phyloP scores from a whole-genome alignment of 2,329 filamentous ascomycete genomes.

The Pyrenophora teres region DNA sequence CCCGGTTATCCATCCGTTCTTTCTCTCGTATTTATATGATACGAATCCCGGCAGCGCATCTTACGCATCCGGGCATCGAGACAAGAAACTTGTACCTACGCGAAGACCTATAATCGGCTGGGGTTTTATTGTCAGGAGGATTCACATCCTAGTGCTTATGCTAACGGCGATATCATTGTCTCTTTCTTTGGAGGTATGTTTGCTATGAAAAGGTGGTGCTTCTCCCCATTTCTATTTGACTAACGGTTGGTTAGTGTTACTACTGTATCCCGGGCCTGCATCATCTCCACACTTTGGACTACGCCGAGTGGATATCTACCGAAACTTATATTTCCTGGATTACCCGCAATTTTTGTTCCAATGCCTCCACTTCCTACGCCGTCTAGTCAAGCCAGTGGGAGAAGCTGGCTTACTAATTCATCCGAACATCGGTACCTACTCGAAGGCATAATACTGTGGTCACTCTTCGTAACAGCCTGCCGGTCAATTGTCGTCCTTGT shows the following conservation, averaged over 20 bases:
- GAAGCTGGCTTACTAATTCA: slow-evolving; percentile 9
- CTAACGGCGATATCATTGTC: slow-evolving; percentile 34
- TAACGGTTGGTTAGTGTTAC: slow-evolving; percentile 35
- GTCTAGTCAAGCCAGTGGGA: slow-evolving; percentile 20
- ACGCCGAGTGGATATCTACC: slow-evolving; percentile 21
- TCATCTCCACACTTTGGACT: slow-evolving; percentile 26
- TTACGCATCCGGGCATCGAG: slow-evolving; percentile 19
- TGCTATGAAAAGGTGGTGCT: slow-evolving; percentile 32
- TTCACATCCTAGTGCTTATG: slow-evolving; percentile 42
- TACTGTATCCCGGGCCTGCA: slow-evolving; percentile 30
- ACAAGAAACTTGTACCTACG: slow-evolving; percentile 11
- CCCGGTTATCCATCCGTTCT: not conserved
- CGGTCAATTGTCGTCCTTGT: slow-evolving; percentile 17
- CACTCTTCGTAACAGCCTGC: slow-evolving; percentile 23
- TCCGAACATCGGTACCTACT: slow-evolving; percentile 10
- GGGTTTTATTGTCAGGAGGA: slow-evolving; percentile 30
- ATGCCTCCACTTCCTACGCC: slow-evolving; percentile 40
- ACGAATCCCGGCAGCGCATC: slow-evolving; percentile 36
- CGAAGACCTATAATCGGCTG: slow-evolving; percentile 27
- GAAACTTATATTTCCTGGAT: slow-evolving; percentile 17
- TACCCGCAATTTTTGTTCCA: slow-evolving; percentile 19
- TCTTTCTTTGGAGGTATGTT: slow-evolving; percentile 36
- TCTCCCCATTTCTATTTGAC: slow-evolving; percentile 22
- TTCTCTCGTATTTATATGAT: slow-evolving; percentile 24
- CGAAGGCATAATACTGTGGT: slow-evolving; percentile 25